Percentiles rank a stretch among this genome's conserved stretches.
These are phyloP conservation scores for Calocybe gangraenosa DNA, from an alignment of 768 basidiomycete genomes.

Conservation along the genomic window DNA sequence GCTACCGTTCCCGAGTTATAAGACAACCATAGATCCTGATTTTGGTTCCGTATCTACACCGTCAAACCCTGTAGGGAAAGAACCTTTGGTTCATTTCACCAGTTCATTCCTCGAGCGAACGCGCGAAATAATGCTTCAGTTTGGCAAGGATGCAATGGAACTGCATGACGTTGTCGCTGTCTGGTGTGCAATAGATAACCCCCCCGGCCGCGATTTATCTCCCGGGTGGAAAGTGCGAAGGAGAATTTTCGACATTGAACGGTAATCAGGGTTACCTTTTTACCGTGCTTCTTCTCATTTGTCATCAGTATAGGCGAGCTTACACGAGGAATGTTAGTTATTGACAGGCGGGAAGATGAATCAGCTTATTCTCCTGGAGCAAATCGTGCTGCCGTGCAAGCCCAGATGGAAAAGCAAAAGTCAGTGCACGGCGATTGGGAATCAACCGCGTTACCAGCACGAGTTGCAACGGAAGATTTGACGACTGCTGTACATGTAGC, in stretches of 20 bases:
- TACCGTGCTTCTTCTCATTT: not conserved
- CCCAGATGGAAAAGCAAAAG: slow-evolving; percentile 37
- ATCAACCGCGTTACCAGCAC: slow-evolving; percentile 51
- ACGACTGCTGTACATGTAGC: slow-evolving; percentile 13
- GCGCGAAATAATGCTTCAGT: slow-evolving; percentile 71
- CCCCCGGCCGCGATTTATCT: slow-evolving; percentile 38
- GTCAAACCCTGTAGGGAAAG: slow-evolving; percentile 43
- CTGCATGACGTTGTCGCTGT: slow-evolving; percentile 88
- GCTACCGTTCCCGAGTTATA: slow-evolving; percentile 68
- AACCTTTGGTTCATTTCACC: slow-evolving; percentile 71
- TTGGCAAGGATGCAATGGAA: slow-evolving; percentile 83
- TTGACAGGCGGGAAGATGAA: slow-evolving; percentile 67
- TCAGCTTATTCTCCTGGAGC: slow-evolving; percentile 62
- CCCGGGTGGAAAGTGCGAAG: slow-evolving; percentile 53
- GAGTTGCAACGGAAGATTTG: slow-evolving; percentile 47
- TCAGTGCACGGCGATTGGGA: slow-evolving; percentile 35
- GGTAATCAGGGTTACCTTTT: slow-evolving; percentile 32
- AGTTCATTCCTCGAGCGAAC: slow-evolving; percentile 75
- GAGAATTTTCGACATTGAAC: slow-evolving; percentile 65
- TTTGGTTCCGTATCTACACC: slow-evolving; percentile 49
- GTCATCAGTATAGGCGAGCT: slow-evolving; percentile 56
- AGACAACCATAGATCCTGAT: slow-evolving; percentile 50
- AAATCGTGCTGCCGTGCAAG: slow-evolving; percentile 63
- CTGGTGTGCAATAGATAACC: slow-evolving; percentile 80
- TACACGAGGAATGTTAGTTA: slow-evolving; percentile 84